Conservation (phyloP, 148 eudicot species). For the Pouteria glomerata region DNA sequence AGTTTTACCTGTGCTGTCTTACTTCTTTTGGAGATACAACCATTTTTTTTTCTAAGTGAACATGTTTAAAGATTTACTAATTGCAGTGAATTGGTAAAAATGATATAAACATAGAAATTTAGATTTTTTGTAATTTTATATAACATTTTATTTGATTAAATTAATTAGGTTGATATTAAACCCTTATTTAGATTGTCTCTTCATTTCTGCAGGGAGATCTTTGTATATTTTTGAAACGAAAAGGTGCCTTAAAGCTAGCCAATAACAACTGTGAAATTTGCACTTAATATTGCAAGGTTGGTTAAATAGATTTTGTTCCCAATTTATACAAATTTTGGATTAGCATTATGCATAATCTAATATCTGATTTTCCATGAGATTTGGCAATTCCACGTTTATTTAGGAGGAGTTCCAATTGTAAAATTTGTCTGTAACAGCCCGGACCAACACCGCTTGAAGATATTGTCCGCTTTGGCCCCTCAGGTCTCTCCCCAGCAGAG, state of each 20-base stretch:
- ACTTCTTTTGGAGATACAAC: not conserved
- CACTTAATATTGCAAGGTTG: conserved; percentile 90
- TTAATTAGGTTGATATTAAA: not conserved
- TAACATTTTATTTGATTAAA: not conserved
- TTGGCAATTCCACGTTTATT: not conserved
- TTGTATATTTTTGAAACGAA: conserved; percentile 45
- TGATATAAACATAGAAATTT: not conserved
- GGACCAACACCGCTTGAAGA: too few species aligned
- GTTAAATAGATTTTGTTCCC: not conserved
- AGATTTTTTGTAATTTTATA: not conserved
- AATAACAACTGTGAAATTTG: conserved; percentile 67
- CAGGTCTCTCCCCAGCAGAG: too few species aligned
- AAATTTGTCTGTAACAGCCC: too few species aligned
- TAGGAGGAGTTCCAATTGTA: not conserved
- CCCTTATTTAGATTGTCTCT: not conserved
- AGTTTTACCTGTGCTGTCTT: not conserved
- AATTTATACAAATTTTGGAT: not conserved
- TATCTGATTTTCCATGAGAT: conserved; percentile 1
- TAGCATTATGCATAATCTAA: not conserved
- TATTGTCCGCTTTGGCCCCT: too few species aligned
- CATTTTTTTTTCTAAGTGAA: not conserved
- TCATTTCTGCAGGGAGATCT: conserved; percentile 91
- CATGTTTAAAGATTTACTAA: not conserved
- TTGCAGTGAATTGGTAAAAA: too few species aligned
- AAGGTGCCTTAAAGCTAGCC: conserved; percentile 64